Base-by-base conservation (phyloP, 176 grass and related monocot genomes). In the Tillandsia leiboldiana region DNA sequence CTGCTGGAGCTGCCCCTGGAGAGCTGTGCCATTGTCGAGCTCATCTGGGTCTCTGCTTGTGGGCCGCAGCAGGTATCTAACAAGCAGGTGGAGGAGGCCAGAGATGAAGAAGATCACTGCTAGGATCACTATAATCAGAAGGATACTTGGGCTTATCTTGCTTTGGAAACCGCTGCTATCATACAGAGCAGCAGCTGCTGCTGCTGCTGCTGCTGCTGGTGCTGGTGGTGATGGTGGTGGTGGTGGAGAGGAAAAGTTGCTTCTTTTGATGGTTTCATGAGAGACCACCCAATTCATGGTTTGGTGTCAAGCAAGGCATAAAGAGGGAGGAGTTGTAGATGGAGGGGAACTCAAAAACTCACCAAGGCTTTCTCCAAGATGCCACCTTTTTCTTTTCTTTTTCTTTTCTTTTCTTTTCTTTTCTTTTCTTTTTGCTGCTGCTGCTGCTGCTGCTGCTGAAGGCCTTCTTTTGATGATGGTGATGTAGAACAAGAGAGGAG, bases 1-100 rank as follows among this genome's bases (percentile, higher is more conserved):
- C 64, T 97, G 89, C 79, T 99, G 94, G 54, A 99, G 85, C 72
- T 90, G 94, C 3, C 94, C 94, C 48, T 99, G 84, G 66, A 99
- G 78, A 27, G 86, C 86, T 53, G 93, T 96, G 2, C 72, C 84
- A 57, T 87, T 72, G 26, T 75, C 82, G 0, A 68, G 26, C 20
- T 87, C 83, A 15, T 82, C 86, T 2, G 68, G 23, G 6, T 79
- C 71, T 5, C 64, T 66, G 3, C 51, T 75, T 0, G 57, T 72
- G 42, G 82, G 78, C 18, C 78, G 73, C 9, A 92, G 65, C 50
- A 92, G 79, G 77, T 87, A 83, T 26, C 86, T 85, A 20, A 81
- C 81, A 0, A 97, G 68, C 26, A 92, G 81, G 82, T 90, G 86
- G 12, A 92, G 86, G 13, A 97, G 64, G 0, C 86, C 93, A 26